These are phyloP conservation scores for Prunus fruticosa DNA, from an alignment of 306 rosid species.

Conservation along the genomic window DNA sequence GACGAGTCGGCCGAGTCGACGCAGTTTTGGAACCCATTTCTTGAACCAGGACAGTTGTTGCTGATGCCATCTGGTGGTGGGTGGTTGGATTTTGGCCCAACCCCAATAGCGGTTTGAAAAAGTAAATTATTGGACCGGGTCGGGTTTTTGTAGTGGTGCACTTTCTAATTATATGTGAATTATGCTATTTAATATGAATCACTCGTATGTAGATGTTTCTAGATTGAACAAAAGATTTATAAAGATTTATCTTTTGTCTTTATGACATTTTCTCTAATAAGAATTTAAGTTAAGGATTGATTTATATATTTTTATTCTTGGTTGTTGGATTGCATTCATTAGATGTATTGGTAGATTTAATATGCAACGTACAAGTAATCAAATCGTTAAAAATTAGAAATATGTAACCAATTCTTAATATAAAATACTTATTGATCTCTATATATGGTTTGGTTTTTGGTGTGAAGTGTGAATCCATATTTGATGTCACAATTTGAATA, in stretches of 20 bases:
- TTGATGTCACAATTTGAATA: neutral
- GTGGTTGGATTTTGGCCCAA: conserved; percentile 13
- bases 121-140: neutral
- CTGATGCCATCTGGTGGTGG: conserved; percentile 22
- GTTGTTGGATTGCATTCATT: too few relatives aligned
- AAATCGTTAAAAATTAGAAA: too few relatives aligned
- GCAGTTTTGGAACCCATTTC: conserved; percentile 60
- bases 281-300: too few relatives aligned
- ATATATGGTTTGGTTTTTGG: neutral
- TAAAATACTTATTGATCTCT: neutral
- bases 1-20: conserved; percentile 32
- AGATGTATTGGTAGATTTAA: too few relatives aligned
- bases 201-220: neutral
- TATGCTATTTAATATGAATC: neutral
- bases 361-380: too few relatives aligned
- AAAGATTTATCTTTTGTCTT: neutral
- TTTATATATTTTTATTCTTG: too few relatives aligned
- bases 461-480: neutral
- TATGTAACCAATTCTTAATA: too few relatives aligned
- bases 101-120: conserved; percentile 35
- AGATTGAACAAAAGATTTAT: neutral
- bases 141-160: neutral
- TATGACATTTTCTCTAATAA: too few relatives aligned
- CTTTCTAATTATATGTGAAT: neutral
- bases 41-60: conserved; percentile 52